phyloP scores from a whole-genome alignment of 225 moss, liverwort and hornwort species.

The Takakia lepidozioides region DNA sequence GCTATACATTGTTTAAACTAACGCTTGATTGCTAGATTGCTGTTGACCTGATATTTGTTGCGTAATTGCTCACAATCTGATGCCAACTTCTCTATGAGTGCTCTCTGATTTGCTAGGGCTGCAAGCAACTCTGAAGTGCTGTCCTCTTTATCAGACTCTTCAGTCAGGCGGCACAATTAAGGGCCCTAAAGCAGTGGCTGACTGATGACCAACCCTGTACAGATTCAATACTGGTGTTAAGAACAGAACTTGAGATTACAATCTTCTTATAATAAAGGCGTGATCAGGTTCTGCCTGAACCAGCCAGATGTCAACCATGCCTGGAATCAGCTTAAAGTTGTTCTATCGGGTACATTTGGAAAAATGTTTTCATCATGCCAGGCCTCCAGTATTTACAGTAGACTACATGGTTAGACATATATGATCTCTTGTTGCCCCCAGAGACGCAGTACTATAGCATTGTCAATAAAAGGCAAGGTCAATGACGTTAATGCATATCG shows the following conservation, averaged over 20 bases:
- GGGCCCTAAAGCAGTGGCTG: not conserved
- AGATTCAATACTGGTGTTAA: slow-evolving; percentile 1
- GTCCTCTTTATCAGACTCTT: too few relatives aligned
- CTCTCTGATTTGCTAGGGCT: not conserved
- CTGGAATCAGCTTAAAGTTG: too few relatives aligned
- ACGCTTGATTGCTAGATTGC: not conserved
- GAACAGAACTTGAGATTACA: not conserved
- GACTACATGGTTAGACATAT: not conserved
- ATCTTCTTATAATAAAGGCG: not conserved
- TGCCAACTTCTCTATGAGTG: not conserved
- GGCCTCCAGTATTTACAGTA: too few relatives aligned
- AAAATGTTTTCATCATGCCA: too few relatives aligned
- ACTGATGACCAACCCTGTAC: not conserved
- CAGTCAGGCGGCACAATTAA: not conserved
- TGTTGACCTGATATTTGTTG: not conserved
- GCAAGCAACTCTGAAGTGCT: not conserved
- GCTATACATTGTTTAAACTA: not conserved
- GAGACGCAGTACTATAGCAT: not conserved
- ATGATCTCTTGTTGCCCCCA: not conserved
- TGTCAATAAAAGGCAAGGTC: not conserved
- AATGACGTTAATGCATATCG: not conserved
- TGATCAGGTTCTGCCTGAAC: too few relatives aligned
- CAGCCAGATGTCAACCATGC: too few relatives aligned
- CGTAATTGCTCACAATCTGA: not conserved
- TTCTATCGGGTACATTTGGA: too few relatives aligned